Evolutionary conservation across 306 rosid species (phyloP).

Genomic region (Crataegus laevigata): DNA sequence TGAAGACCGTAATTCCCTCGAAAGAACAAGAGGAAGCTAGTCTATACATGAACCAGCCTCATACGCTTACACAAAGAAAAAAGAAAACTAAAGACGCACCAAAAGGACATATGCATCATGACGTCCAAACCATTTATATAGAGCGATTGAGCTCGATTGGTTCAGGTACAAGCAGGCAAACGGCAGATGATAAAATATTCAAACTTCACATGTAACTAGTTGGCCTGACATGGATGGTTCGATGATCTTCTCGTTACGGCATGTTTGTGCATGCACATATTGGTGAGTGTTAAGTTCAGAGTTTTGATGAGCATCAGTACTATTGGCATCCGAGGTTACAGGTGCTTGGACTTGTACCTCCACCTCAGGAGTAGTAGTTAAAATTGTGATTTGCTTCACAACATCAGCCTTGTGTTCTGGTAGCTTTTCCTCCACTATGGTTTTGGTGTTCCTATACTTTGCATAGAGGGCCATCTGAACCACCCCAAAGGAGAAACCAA

Average conservation of each 20-base stretch:
- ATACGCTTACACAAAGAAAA: neutral
- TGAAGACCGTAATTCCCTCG: neutral
- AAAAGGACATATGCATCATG: neutral
- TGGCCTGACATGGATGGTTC: neutral
- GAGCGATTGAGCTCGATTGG: neutral
- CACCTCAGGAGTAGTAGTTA: neutral
- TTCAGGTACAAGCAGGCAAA: neutral
- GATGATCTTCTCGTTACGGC: neutral
- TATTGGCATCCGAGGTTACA: neutral
- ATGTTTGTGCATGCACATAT: neutral
- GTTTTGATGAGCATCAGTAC: neutral
- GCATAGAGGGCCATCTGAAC: conserved; percentile 66
- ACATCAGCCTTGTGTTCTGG: conserved; percentile 52
- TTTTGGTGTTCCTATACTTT: conserved; percentile 44
- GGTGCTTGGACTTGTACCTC: neutral
- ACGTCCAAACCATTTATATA: too few relatives aligned
- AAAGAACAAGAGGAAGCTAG: neutral
- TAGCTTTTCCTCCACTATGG: conserved; percentile 34
- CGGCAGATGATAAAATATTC: neutral
- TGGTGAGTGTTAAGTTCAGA: neutral
- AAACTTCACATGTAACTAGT: neutral
- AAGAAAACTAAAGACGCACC: neutral
- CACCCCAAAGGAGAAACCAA: conserved; percentile 67
- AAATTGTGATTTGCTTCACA: conserved; percentile 4
- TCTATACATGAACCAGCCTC: neutral